phyloP scores from a whole-genome alignment of 2,329 filamentous ascomycete species.

The Xylariaceae sp. region DNA sequence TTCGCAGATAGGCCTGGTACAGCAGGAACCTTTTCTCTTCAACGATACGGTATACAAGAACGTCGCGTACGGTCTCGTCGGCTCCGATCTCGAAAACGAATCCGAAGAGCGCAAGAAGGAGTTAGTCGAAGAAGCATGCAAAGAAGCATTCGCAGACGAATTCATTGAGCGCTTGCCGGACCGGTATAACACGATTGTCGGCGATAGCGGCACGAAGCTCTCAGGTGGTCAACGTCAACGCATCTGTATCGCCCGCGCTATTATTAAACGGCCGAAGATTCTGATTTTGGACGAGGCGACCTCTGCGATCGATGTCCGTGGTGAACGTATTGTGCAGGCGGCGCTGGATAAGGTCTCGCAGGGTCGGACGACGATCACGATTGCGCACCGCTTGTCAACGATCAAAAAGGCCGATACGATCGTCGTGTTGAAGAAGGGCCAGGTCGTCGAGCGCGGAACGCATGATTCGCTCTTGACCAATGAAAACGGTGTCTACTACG shows the following conservation, averaged over 20 bases:
- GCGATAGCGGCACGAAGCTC: conserved; percentile 70
- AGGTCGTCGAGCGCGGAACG: conserved; percentile 67
- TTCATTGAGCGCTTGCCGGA: conserved; percentile 60
- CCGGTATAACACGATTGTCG: conserved; percentile 68
- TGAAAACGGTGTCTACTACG: conserved; percentile 59
- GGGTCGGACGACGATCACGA: conserved; percentile 64
- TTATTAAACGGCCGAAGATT: conserved; percentile 65
- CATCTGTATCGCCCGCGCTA: conserved; percentile 69
- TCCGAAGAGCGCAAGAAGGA: conserved; percentile 50
- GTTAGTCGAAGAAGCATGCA: conserved; percentile 59
- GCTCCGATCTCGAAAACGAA: conserved; percentile 48
- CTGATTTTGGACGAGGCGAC: conserved; percentile 75
- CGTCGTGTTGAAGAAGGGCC: conserved; percentile 66
- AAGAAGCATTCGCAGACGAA: conserved; percentile 63
- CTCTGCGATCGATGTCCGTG: conserved; percentile 54
- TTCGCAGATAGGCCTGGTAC: conserved; percentile 58
- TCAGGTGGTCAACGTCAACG: conserved; percentile 84
- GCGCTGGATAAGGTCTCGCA: conserved; percentile 57
- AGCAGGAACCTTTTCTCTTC: conserved; percentile 65
- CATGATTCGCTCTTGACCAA: conserved; percentile 64
- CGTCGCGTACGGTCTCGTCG: conserved; percentile 54
- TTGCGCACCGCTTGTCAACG: conserved; percentile 69
- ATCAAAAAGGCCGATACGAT: conserved; percentile 76
- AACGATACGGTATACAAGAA: conserved; percentile 61
- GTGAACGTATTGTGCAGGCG: conserved; percentile 58